Percentiles rank a stretch among this genome's conserved stretches.
Conservation (phyloP, 306 rosid genomes). For the Gastrolobium bilobum region DNA sequence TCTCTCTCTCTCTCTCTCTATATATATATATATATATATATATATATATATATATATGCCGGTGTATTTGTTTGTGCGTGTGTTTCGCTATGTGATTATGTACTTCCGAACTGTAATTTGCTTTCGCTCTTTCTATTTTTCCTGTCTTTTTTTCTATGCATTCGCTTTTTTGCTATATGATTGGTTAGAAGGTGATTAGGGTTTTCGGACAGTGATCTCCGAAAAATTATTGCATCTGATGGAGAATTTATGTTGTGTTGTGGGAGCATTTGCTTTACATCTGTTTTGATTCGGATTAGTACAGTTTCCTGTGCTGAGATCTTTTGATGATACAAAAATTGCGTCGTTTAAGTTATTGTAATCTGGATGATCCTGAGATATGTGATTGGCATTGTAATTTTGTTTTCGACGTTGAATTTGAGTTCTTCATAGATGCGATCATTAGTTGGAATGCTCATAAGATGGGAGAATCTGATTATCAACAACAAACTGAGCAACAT, state of each 20-base stretch:
- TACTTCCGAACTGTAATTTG: slow-evolving; percentile 16
- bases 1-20: neutral
- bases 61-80: neutral
- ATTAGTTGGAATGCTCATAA: neutral
- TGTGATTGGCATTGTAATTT: slow-evolving; percentile 22
- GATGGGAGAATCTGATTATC: neutral
- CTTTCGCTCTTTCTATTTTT: neutral
- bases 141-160: neutral
- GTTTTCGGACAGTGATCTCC: slow-evolving; percentile 14
- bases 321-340: slow-evolving; percentile 17
- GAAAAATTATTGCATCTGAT: slow-evolving; percentile 23
- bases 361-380: slow-evolving; percentile 14
- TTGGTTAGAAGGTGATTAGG: slow-evolving; percentile 39
- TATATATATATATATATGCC: neutral
- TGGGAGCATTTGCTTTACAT: slow-evolving; percentile 17
- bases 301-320: slow-evolving; percentile 30
- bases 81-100: neutral
- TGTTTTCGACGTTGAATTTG: slow-evolving; percentile 26
- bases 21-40: neutral
- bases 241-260: slow-evolving; percentile 10
- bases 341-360: slow-evolving; percentile 6
- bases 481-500: neutral
- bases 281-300: slow-evolving; percentile 21
- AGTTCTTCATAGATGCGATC: slow-evolving; percentile 15
- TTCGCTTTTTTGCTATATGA: neutral